phyloP scores from a whole-genome alignment of 345 rosid genomes.

The Sisymbrium altissimum region DNA sequence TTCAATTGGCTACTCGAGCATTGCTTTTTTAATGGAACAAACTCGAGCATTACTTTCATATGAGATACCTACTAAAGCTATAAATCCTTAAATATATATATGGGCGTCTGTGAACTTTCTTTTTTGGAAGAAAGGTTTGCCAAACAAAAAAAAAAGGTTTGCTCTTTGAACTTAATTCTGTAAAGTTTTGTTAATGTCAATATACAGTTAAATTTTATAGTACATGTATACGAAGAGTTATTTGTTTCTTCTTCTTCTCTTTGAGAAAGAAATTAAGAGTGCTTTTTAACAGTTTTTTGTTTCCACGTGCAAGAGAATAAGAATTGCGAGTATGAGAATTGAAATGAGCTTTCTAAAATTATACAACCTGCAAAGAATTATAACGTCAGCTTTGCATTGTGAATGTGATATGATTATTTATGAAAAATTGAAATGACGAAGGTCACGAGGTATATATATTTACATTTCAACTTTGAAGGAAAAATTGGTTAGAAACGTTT shows the following conservation, averaged over 20 bases:
- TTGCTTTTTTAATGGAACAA: too few species aligned
- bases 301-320: too few species aligned
- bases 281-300: too few species aligned
- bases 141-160: too few species aligned
- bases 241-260: neutral
- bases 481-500: neutral
- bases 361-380: neutral
- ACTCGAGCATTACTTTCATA: slow-evolving; percentile 5
- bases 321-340: too few species aligned
- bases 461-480: neutral
- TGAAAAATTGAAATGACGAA: neutral
- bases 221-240: neutral
- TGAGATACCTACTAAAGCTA: neutral
- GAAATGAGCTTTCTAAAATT: too few species aligned
- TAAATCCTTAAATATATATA: neutral
- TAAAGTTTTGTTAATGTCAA: too few species aligned
- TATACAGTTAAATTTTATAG: too few species aligned
- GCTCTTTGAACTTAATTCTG: too few species aligned
- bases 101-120: neutral
- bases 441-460: neutral
- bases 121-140: too few species aligned
- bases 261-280: too few species aligned
- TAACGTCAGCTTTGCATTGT: neutral
- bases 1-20: slow-evolving; percentile 18
- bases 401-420: neutral